A percentile compares a stretch with the other conserved stretches of the same genome.
phyloP scores from a whole-genome alignment of 108 stramenopile genomes.

The Discostella pseudostelligera region DNA sequence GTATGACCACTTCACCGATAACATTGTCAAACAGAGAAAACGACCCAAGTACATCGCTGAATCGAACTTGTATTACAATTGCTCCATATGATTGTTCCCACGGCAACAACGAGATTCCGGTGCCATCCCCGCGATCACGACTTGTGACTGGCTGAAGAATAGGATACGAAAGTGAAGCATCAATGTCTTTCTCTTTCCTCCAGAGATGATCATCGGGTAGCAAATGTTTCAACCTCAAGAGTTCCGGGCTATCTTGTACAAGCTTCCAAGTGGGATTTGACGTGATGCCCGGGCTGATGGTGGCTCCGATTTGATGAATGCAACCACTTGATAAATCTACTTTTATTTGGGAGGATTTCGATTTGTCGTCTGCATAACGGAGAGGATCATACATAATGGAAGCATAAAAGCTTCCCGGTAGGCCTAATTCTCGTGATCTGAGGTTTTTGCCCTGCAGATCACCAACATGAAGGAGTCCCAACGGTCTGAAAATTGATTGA shows the following conservation, averaged over 20 bases:
- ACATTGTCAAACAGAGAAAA: conserved; percentile 65
- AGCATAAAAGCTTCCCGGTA: conserved; percentile 72
- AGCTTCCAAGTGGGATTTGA: conserved; percentile 65
- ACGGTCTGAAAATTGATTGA: conserved; percentile 59
- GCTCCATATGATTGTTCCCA: conserved; percentile 71
- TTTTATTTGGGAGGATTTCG: conserved; percentile 28
- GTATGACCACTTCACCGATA: conserved; percentile 74
- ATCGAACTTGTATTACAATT: conserved; percentile 69
- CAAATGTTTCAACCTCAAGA: conserved; percentile 60
- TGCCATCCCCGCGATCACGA: conserved; percentile 9
- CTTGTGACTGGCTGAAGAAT: conserved; percentile 57
- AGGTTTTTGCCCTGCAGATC: conserved; percentile 63
- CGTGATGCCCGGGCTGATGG: conserved; percentile 54
- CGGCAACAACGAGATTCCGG: conserved; percentile 37
- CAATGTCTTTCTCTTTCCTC: conserved; percentile 9
- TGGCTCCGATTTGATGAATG: conserved; percentile 60
- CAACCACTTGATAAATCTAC: conserved; percentile 54
- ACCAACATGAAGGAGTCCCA: conserved; percentile 52
- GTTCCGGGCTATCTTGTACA: conserved; percentile 50
- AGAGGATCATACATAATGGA: conserved; percentile 59
- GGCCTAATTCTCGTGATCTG: conserved; percentile 63
- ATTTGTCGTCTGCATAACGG: conserved; percentile 46
- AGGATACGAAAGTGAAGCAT: conserved; percentile 49
- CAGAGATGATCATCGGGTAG: conserved; percentile 49
- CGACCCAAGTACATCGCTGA: conserved; percentile 58